These are phyloP conservation scores for Kwoniella sp. DNA, from an alignment of 768 basidiomycete genomes.

Conservation along the genomic window DNA sequence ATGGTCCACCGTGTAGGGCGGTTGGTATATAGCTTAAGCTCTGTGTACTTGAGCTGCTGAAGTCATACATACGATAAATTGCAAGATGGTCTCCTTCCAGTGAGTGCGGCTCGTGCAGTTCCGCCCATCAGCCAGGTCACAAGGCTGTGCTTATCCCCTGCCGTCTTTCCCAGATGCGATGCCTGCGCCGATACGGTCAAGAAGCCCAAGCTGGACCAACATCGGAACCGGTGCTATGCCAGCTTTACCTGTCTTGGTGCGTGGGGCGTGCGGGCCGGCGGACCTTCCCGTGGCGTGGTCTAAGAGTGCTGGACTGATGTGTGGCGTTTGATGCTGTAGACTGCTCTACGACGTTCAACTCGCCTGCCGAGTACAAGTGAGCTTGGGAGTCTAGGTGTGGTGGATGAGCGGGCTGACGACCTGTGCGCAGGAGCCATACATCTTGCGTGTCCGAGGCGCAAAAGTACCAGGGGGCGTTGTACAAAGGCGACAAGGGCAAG, in stretches of 20 bases:
- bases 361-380: slow-evolving; percentile 67
- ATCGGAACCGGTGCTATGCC: slow-evolving; percentile 51
- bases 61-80: not conserved
- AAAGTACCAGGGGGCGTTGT: slow-evolving; percentile 83
- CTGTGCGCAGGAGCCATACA: slow-evolving; percentile 55
- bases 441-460: slow-evolving; percentile 84
- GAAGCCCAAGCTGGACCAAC: slow-evolving; percentile 87
- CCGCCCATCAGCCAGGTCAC: not conserved
- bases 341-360: slow-evolving; percentile 76
- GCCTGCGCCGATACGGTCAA: slow-evolving; percentile 82
- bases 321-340: slow-evolving; percentile 65
- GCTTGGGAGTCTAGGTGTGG: slow-evolving; percentile 4
- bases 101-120: not conserved
- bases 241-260: slow-evolving; percentile 48
- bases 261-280: too few relatives aligned
- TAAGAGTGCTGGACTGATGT: not conserved
- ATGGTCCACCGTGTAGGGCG: too few relatives aligned
- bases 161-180: slow-evolving; percentile 59
- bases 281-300: not conserved
- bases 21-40: too few relatives aligned
- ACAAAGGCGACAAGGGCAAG: slow-evolving; percentile 77
- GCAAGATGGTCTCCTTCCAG: slow-evolving; percentile 67
- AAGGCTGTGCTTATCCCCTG: not conserved
- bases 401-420: not conserved
- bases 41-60: not conserved